Evolutionary conservation across 257 asterid genomes (phyloP).

Genomic region (Gentiana macrophylla): DNA sequence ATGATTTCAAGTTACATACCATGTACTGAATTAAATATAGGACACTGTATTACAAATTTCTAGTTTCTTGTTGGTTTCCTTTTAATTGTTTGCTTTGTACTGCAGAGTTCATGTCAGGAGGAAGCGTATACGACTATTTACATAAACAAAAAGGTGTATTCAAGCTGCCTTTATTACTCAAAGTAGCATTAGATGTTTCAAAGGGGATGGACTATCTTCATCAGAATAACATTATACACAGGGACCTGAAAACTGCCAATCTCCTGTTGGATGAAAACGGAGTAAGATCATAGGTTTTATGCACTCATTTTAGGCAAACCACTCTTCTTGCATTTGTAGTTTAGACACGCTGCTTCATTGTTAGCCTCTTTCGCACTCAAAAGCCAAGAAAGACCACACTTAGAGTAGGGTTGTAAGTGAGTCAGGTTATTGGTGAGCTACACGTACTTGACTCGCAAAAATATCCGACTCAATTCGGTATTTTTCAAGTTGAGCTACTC

Average conservation of each 20-base stretch:
- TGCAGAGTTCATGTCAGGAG: slow-evolving; percentile 93
- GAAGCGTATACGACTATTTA: slow-evolving; percentile 87
- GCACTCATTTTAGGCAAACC: too few species aligned
- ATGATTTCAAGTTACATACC: not conserved
- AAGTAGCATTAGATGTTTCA: slow-evolving; percentile 89
- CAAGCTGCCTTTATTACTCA: slow-evolving; percentile 75
- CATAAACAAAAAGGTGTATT: slow-evolving; percentile 94
- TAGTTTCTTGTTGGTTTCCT: too few species aligned
- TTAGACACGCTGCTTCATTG: too few species aligned
- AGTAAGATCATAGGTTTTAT: slow-evolving; percentile 29
- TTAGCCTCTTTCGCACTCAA: too few species aligned
- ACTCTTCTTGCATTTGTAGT: too few species aligned
- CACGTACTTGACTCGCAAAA: too few species aligned
- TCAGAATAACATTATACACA: slow-evolving; percentile 91
- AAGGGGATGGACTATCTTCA: slow-evolving; percentile 98
- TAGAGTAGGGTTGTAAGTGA: too few species aligned
- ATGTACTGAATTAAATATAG: not conserved
- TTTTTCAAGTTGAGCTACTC: too few species aligned
- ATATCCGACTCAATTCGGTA: too few species aligned
- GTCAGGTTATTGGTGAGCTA: too few species aligned
- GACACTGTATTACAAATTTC: not conserved
- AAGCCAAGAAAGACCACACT: too few species aligned
- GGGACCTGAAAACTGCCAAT: slow-evolving; percentile 98
- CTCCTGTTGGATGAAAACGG: slow-evolving; percentile 94
- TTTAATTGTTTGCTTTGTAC: slow-evolving; percentile 10